Conservation (phyloP, 176 grass and related monocot genomes). For the Ensete ventricosum region DNA sequence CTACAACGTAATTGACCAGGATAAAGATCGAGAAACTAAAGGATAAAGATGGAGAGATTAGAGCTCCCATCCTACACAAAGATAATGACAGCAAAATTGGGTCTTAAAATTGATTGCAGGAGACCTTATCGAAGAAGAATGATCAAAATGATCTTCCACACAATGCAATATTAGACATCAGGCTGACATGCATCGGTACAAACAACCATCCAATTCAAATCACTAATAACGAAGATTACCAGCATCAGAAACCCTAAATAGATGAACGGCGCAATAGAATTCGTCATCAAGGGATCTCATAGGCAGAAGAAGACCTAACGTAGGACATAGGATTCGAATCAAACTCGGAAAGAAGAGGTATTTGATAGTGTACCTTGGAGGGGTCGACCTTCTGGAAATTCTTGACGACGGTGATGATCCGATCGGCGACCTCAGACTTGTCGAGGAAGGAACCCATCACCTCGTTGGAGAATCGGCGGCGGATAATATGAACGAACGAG, state of each 20-base stretch:
- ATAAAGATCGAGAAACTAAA: no score
- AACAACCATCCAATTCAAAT: background rate
- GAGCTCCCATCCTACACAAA: no score
- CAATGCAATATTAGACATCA: background rate
- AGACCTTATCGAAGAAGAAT: background rate
- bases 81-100: no score
- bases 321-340: background rate
- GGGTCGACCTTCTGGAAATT: slow-evolving; percentile 20
- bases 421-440: slow-evolving; percentile 20
- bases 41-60: no score
- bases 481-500: background rate
- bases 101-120: background rate
- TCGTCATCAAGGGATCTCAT: background rate
- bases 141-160: background rate
- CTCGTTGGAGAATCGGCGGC: slow-evolving; percentile 2
- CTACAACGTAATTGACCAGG: no score
- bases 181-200: background rate
- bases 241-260: background rate
- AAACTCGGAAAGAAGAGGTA: background rate
- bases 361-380: slow-evolving; percentile 5
- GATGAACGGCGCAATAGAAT: no score
- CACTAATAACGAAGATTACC: background rate
- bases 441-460: slow-evolving; percentile 6
- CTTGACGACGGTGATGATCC: slow-evolving; percentile 14
- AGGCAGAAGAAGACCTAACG: background rate